Percentiles rank a stretch among this genome's conserved stretches.
Evolutionary conservation across 805 yeast species (phyloP).

Genomic region (Sugiyamaella americana): DNA sequence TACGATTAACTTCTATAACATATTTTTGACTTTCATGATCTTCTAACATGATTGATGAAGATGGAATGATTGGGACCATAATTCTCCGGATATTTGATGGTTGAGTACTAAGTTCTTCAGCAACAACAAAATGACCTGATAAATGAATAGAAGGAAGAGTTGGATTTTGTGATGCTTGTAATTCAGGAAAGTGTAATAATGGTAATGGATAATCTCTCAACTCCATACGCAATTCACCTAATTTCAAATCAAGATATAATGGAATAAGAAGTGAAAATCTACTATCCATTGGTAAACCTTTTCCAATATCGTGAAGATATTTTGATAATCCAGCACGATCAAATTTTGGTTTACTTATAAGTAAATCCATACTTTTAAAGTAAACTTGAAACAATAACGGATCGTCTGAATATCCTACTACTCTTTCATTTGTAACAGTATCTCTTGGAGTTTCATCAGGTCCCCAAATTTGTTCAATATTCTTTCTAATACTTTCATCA

Average conservation of each 20-base stretch:
- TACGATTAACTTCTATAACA: conserved; percentile 61
- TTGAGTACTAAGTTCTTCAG: conserved; percentile 54
- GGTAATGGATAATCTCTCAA: conserved; percentile 86
- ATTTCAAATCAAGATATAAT: conserved; percentile 45
- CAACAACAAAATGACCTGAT: conserved; percentile 60
- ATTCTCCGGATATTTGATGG: conserved; percentile 52
- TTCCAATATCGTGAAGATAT: conserved; percentile 69
- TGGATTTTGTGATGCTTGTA: conserved; percentile 34
- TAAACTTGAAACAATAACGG: conserved; percentile 51
- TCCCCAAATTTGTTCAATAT: conserved; percentile 28
- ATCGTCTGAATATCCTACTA: conserved; percentile 41
- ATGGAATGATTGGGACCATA: conserved; percentile 55
- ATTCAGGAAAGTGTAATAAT: conserved; percentile 60
- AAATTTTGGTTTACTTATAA: conserved; percentile 45
- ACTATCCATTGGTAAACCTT: conserved; percentile 72
- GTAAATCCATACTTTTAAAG: conserved; percentile 44
- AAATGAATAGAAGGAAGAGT: conserved; percentile 32
- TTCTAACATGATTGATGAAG: conserved; percentile 18
- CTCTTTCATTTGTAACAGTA: conserved; percentile 40
- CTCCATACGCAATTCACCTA: conserved; percentile 62
- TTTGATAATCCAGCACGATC: conserved; percentile 48
- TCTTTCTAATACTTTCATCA: conserved; percentile 35
- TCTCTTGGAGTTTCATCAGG: conserved; percentile 28
- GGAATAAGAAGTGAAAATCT: conserved; percentile 67
- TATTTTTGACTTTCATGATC: conserved; percentile 38